Percentiles rank a stretch among this genome's conserved stretches.
Evolutionary conservation across 2,329 filamentous ascomycete species (phyloP).

Genomic region (Alternaria triticimaculans): DNA sequence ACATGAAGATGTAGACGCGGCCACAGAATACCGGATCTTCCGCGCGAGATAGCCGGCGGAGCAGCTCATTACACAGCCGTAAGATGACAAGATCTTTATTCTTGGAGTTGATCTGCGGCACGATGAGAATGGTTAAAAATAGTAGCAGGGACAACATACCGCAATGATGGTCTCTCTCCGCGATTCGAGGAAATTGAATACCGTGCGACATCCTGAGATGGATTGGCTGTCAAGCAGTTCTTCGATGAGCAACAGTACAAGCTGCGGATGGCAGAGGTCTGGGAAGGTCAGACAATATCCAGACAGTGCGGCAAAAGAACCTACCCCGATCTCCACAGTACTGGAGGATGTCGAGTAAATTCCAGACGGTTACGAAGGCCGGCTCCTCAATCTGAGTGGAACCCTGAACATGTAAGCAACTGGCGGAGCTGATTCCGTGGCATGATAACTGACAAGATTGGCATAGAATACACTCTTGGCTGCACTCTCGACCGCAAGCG

Average conservation of each 20-base stretch:
- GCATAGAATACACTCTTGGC: slow-evolving; percentile 81
- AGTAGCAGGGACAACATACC: slow-evolving; percentile 52
- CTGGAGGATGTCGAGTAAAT: slow-evolving; percentile 89
- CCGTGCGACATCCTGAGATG: slow-evolving; percentile 84
- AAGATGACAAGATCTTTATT: slow-evolving; percentile 88
- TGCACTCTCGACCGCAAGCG: slow-evolving; percentile 81
- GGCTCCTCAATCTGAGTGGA: slow-evolving; percentile 77
- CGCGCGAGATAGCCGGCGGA: slow-evolving; percentile 91
- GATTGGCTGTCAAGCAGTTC: slow-evolving; percentile 96
- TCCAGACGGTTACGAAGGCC: slow-evolving; percentile 85
- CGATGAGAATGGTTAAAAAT: slow-evolving; percentile 28
- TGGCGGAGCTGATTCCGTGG: too few relatives aligned
- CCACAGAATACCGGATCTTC: slow-evolving; percentile 98
- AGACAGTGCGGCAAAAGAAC: slow-evolving; percentile 43
- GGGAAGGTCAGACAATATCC: slow-evolving; percentile 20
- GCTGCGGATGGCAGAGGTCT: slow-evolving; percentile 72
- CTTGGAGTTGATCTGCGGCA: slow-evolving; percentile 40
- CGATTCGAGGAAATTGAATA: slow-evolving; percentile 96
- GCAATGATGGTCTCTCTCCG: slow-evolving; percentile 86
- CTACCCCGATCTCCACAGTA: slow-evolving; percentile 83
- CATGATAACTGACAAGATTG: slow-evolving; percentile 68
- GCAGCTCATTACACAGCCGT: slow-evolving; percentile 91
- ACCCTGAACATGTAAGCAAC: slow-evolving; percentile 59
- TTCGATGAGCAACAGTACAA: slow-evolving; percentile 90
- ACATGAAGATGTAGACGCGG: slow-evolving; percentile 96